These are phyloP conservation scores for Trypanosoma vivax DNA, from an alignment of 208 protist species.

Conservation along the genomic window DNA sequence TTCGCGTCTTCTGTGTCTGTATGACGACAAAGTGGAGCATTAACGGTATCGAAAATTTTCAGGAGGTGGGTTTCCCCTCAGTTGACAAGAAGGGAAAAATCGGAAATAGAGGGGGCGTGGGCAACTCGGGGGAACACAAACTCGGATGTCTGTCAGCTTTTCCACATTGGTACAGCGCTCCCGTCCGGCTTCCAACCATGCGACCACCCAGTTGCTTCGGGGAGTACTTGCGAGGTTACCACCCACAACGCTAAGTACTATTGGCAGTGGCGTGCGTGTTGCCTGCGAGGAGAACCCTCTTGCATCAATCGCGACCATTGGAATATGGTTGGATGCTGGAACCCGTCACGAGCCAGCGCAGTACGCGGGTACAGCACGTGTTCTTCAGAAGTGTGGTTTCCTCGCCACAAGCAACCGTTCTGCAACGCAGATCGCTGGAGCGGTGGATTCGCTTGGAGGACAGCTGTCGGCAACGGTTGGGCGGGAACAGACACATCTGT, in stretches of 20 bases:
- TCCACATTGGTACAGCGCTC: slow-evolving; percentile 78
- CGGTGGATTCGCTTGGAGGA: slow-evolving; percentile 95
- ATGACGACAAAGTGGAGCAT: too few species aligned
- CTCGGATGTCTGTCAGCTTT: slow-evolving; percentile 77
- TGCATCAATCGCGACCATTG: slow-evolving; percentile 92
- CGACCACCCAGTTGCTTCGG: slow-evolving; percentile 54
- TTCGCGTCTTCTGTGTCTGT: too few species aligned
- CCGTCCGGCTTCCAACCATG: slow-evolving; percentile 67
- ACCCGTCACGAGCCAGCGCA: slow-evolving; percentile 92
- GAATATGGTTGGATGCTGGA: slow-evolving; percentile 96
- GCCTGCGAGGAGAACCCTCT: slow-evolving; percentile 90
- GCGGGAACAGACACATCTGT: slow-evolving; percentile 95
- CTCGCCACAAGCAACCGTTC: slow-evolving; percentile 92
- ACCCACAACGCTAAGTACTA: slow-evolving; percentile 88
- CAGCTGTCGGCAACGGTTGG: slow-evolving; percentile 96
- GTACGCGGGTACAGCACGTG: slow-evolving; percentile 96
- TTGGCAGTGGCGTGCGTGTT: slow-evolving; percentile 95
- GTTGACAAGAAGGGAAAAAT: slow-evolving; percentile 12
- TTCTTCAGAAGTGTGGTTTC: slow-evolving; percentile 98
- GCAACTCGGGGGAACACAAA: neutral
- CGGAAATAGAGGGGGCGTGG: too few species aligned
- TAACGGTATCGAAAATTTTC: too few species aligned
- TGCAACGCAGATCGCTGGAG: slow-evolving; percentile 80
- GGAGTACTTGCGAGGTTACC: slow-evolving; percentile 66
- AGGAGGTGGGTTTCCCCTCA: too few species aligned